Evolutionary conservation across 2,329 filamentous ascomycete species (phyloP), one percentile per base, ranked within the genome.

Genomic region (Alternaria incomplexa): DNA sequence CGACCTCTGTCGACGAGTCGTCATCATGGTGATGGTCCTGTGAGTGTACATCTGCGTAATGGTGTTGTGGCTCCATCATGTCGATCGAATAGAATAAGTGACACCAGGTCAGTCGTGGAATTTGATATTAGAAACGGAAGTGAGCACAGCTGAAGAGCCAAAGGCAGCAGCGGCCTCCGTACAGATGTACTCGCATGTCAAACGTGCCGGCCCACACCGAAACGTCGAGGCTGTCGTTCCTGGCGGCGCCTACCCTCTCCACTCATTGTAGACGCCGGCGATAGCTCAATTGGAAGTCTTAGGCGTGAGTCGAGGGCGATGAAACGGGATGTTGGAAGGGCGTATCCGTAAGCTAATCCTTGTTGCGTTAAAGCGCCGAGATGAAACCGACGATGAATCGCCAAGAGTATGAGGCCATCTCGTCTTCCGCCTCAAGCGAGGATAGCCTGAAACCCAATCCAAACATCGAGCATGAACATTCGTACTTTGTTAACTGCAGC

Each of bases 1-100:
- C 76, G 3, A 78, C 76, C 54, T 78, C 76, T 3, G 76, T 78
- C 13, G 73, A 74, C 17, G 76, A 77, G 53, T 75, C 72, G 58
- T 76, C 73, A 30, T 76, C 73, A 40, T 74, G 65, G 48, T 70
- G 64, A 46, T 75, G 62, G 43, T 75, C 73, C 15, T 68, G 61
- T 12, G 63, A 58, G 8, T 63, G 67, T 32, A 78, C 65, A 47
- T 75, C 65, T 58, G 72, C 71, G 64, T 78, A 78, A 11, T 72
- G 64, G 58, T 77, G 75, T 63, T 72, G 65, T n/a, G 67, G 70
- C 63, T 72, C 64, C 76, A 77, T 78, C 54, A 60, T 75, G 44
- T 53, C 36, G 40, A 56, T 52, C 56, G 40, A 56, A 56, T 60
- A 40, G 25, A 36, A 32, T n/a, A 25, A 56, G 58, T 47, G 69